Evolutionary conservation across 495 filamentous ascomycete species (phyloP).

Genomic region (Penicillium soppii): DNA sequence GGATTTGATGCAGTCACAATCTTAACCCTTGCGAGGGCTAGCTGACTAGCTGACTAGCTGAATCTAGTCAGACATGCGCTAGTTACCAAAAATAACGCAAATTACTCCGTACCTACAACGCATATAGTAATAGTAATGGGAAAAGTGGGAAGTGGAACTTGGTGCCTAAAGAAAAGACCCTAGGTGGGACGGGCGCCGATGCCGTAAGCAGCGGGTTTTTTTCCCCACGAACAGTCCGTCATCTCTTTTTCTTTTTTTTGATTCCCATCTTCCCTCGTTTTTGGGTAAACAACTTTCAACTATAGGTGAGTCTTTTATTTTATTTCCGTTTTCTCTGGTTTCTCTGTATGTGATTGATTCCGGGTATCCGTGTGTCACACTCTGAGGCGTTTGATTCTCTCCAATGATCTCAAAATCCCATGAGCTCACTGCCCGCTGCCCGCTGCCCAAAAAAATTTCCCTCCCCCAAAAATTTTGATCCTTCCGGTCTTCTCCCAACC

Average conservation of each 20-base stretch:
- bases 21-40: no score
- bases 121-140: no score
- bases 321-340: no score
- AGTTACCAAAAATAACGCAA: no score
- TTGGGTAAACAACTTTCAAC: conserved; percentile 2
- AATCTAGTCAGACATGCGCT: no score
- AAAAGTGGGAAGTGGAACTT: background rate
- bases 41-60: no score
- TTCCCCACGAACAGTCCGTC: conserved; percentile 3
- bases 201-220: conserved; percentile 7
- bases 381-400: conserved; percentile 15
- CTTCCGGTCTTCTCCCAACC: conserved; percentile 13
- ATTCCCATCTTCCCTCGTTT: background rate
- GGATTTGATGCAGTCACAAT: no score
- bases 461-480: conserved; percentile 13
- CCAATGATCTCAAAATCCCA: conserved; percentile 20
- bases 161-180: background rate
- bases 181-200: background rate
- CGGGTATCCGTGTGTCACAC: conserved; percentile 13
- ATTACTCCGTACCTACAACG: no score
- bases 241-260: background rate
- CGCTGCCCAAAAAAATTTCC: background rate
- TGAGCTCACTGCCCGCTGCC: conserved; percentile 15
- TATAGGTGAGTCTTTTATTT: conserved; percentile 14
- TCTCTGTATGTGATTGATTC: conserved; percentile 4